A percentile compares a stretch with the other conserved stretches of the same genome.
These are phyloP conservation scores for Zanthoxylum bungeanum DNA, from an alignment of 345 rosid species.

Conservation along the genomic window DNA sequence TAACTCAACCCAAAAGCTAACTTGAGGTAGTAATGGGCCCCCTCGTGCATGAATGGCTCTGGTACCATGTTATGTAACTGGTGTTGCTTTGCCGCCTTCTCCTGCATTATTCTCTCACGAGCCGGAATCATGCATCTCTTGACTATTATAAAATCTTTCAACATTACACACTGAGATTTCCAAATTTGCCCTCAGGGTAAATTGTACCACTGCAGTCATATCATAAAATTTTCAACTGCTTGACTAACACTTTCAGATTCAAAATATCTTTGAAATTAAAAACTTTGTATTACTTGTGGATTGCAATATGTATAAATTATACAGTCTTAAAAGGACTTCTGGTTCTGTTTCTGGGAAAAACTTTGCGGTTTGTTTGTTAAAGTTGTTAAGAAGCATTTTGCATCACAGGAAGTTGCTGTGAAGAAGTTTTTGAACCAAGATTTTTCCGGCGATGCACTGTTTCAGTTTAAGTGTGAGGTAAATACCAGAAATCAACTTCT, in stretches of 20 bases:
- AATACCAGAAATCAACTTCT: constrained; percentile 22
- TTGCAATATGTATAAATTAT: neutral
- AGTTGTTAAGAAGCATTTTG: constrained; percentile 14
- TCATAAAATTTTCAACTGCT: constrained; percentile 4
- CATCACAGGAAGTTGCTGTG: constrained; percentile 93
- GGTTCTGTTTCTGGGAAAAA: neutral
- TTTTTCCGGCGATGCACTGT: constrained; percentile 86
- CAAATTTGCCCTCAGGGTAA: neutral
- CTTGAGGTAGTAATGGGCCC: too few relatives aligned
- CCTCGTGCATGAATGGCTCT: too few relatives aligned
- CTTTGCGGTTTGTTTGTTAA: neutral
- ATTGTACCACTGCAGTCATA: neutral
- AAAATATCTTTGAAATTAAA: neutral
- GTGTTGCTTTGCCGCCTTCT: too few relatives aligned
- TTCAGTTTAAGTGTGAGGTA: constrained; percentile 91
- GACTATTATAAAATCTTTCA: too few relatives aligned
- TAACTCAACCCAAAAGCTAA: too few relatives aligned
- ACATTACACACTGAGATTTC: neutral
- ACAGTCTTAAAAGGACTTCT: too few relatives aligned
- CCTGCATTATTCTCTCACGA: too few relatives aligned
- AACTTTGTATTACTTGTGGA: neutral
- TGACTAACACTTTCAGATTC: constrained; percentile 4
- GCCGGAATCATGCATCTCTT: too few relatives aligned
- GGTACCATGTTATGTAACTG: too few relatives aligned
- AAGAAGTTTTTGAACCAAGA: constrained; percentile 92